phyloP scores from a whole-genome alignment of 441 rosid species.

The Brassica hybrid region DNA sequence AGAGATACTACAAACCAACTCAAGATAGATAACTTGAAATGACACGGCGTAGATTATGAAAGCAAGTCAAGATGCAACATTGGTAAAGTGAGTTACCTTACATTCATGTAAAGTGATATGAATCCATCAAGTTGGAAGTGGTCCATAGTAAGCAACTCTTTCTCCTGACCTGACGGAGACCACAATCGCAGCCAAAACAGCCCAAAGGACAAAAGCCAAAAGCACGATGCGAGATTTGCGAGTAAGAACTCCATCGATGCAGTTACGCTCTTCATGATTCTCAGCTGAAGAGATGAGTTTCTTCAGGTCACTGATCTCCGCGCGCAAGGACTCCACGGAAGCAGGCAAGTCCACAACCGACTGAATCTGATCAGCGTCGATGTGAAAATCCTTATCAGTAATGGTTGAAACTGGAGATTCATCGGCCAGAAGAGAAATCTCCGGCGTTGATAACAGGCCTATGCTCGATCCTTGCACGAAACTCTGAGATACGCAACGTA shows the following conservation, averaged over 20 bases:
- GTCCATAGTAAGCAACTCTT: slow-evolving; percentile 32
- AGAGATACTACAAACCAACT: slow-evolving; percentile 14
- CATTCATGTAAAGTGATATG: neutral
- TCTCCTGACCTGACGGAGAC: slow-evolving; percentile 34
- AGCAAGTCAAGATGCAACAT: slow-evolving; percentile 17
- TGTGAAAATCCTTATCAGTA: slow-evolving; percentile 16
- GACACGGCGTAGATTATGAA: neutral
- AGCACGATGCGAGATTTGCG: slow-evolving; percentile 29
- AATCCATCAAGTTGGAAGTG: slow-evolving; percentile 33
- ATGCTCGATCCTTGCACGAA: slow-evolving; percentile 33
- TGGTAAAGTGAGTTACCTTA: slow-evolving; percentile 34
- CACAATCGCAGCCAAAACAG: slow-evolving; percentile 31
- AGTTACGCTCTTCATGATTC: slow-evolving; percentile 14
- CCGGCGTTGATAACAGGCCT: slow-evolving; percentile 31
- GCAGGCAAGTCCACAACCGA: slow-evolving; percentile 24
- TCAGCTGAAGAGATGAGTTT: slow-evolving; percentile 19
- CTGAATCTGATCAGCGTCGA: slow-evolving; percentile 30
- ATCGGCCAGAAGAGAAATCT: slow-evolving; percentile 8
- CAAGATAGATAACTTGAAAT: too few relatives aligned
- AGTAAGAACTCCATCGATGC: slow-evolving; percentile 27
- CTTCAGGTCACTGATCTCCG: slow-evolving; percentile 36
- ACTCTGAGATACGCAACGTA: slow-evolving; percentile 37
- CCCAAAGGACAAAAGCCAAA: slow-evolving; percentile 35
- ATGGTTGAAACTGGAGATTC: slow-evolving; percentile 37
- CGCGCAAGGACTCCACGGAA: slow-evolving; percentile 31